Evolutionary conservation across 306 rosid species (phyloP).

Genomic region (Astragalus glycyphyllos): DNA sequence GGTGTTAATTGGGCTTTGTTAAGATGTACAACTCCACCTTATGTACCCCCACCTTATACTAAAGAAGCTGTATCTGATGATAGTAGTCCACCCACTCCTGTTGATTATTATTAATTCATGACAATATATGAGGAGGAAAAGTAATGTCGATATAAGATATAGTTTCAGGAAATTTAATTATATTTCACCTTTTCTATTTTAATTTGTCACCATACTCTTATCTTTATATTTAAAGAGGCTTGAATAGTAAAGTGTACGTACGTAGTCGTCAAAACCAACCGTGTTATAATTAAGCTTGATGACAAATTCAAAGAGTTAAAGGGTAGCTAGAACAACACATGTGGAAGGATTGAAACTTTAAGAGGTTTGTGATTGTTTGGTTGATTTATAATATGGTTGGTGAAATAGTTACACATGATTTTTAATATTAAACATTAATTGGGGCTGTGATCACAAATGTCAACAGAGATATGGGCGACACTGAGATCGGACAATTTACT

Average conservation of each 20-base stretch:
- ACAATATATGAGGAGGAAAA: constrained; percentile 7
- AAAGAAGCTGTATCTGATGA: constrained; percentile 60
- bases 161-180: constrained; percentile 28
- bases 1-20: constrained; percentile 68
- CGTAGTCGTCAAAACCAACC: constrained; percentile 28
- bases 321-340: constrained; percentile 1
- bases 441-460: constrained; percentile 29
- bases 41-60: constrained; percentile 59
- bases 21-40: constrained; percentile 61
- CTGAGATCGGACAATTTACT: constrained; percentile 34
- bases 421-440: constrained; percentile 26
- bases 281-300: constrained; percentile 34
- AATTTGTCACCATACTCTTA: constrained; percentile 28
- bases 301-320: constrained; percentile 16
- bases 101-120: constrained; percentile 69
- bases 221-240: constrained; percentile 36
- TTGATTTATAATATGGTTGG: constrained; percentile 36
- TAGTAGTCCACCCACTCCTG: constrained; percentile 60
- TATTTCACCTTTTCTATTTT: neutral
- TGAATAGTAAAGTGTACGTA: constrained; percentile 30
- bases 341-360: constrained; percentile 24
- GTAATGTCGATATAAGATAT: constrained; percentile 23
- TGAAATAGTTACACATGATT: constrained; percentile 24
- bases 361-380: constrained; percentile 27
- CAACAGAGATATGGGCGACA: constrained; percentile 39